These are phyloP conservation scores for Rhododendron vialii DNA, from an alignment of 148 eudicot genomes.

Conservation along the genomic window DNA sequence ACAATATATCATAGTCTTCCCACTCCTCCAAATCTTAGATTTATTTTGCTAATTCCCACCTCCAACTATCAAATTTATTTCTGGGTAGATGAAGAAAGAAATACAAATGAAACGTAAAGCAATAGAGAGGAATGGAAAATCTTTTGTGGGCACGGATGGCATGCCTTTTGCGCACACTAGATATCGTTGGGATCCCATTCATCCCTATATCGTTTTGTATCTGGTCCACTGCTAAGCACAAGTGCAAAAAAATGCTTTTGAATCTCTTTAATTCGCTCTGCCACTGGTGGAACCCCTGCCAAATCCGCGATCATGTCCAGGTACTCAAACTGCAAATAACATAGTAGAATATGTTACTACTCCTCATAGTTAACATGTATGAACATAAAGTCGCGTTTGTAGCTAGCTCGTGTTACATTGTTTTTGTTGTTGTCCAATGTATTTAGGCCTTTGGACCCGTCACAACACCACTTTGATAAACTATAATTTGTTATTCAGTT, in stretches of 20 bases:
- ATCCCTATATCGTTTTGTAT: not conserved
- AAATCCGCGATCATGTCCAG: constrained; percentile 27
- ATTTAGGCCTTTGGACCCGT: no score
- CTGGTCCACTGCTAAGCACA: not conserved
- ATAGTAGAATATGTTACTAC: not conserved
- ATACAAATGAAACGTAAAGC: not conserved
- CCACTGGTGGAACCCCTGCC: constrained; percentile 8
- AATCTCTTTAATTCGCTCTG: constrained; percentile 7
- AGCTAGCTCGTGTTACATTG: no score
- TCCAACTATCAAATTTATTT: not conserved
- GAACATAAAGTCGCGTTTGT: no score
- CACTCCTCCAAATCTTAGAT: not conserved
- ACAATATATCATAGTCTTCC: not conserved
- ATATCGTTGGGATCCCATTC: not conserved
- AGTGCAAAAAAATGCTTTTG: not conserved
- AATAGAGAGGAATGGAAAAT: not conserved
- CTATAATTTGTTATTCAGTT: no score
- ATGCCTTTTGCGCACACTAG: not conserved
- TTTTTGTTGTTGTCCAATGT: no score
- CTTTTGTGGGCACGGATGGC: not conserved
- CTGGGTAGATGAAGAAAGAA: not conserved
- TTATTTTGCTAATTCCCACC: not conserved
- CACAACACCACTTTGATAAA: no score
- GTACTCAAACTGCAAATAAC: constrained; percentile 21
- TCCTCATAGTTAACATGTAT: not conserved